Percentiles rank a stretch among this genome's conserved stretches.
These are phyloP conservation scores for Metschnikowia vanudenii DNA, from an alignment of 805 yeast species.

Conservation along the genomic window DNA sequence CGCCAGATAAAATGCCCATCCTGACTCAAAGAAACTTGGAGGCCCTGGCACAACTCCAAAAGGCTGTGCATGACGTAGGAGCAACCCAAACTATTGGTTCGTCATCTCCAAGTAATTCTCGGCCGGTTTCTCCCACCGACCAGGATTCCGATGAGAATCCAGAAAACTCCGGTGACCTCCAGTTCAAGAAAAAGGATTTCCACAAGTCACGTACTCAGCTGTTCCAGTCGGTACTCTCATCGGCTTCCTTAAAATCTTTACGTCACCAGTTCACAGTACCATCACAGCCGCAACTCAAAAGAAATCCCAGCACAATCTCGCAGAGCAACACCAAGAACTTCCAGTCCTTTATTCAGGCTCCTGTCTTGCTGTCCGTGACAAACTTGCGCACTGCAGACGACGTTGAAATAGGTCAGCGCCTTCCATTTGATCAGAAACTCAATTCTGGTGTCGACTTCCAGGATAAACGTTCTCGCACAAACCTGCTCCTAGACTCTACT, in stretches of 20 bases:
- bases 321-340: slow-evolving; percentile 29
- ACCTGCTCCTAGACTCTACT: slow-evolving; percentile 3
- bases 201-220: slow-evolving; percentile 40
- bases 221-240: slow-evolving; percentile 43
- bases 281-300: slow-evolving; percentile 15
- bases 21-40: too few species aligned
- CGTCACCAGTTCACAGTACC: slow-evolving; percentile 27
- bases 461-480: neutral
- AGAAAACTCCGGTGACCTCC: slow-evolving; percentile 20
- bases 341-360: slow-evolving; percentile 47
- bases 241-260: slow-evolving; percentile 42
- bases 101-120: neutral
- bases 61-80: too few species aligned
- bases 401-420: slow-evolving; percentile 40
- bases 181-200: slow-evolving; percentile 41
- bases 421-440: slow-evolving; percentile 34
- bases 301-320: slow-evolving; percentile 15
- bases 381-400: slow-evolving; percentile 34
- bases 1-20: too few species aligned
- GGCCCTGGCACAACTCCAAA: too few species aligned
- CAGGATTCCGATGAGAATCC: slow-evolving; percentile 8
- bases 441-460: neutral
- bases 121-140: slow-evolving; percentile 8
- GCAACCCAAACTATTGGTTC: slow-evolving; percentile 2
- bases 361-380: slow-evolving; percentile 39